Evolutionary conservation across 345 rosid species (phyloP).

Genomic region (Odontarrhena argentea): DNA sequence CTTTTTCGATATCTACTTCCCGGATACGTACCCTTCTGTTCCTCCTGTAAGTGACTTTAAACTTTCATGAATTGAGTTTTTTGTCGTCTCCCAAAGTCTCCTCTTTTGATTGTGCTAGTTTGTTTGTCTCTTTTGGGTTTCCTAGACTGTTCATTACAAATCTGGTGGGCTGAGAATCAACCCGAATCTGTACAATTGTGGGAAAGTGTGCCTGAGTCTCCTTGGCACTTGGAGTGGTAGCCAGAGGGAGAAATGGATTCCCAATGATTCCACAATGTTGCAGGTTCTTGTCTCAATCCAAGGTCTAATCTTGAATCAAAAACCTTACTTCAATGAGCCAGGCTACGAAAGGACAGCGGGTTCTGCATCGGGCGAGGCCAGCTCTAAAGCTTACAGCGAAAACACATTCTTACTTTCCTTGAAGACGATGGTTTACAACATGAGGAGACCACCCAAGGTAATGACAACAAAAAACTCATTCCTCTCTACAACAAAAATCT

Average conservation of each 20-base stretch:
- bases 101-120: slow-evolving; percentile 19
- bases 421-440: slow-evolving; percentile 67
- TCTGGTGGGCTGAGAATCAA: slow-evolving; percentile 85
- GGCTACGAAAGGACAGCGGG: slow-evolving; percentile 56
- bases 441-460: slow-evolving; percentile 92
- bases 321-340: slow-evolving; percentile 93
- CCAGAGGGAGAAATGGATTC: slow-evolving; percentile 82
- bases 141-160: slow-evolving; percentile 71
- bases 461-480: background rate
- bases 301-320: slow-evolving; percentile 79
- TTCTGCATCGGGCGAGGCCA: slow-evolving; percentile 46
- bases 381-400: slow-evolving; percentile 66
- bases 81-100: background rate
- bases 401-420: slow-evolving; percentile 59
- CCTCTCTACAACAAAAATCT: background rate
- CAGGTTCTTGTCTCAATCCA: slow-evolving; percentile 97
- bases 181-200: slow-evolving; percentile 72
- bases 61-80: slow-evolving; percentile 13
- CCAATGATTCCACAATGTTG: slow-evolving; percentile 70
- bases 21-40: slow-evolving; percentile 61
- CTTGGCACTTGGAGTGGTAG: slow-evolving; percentile 87
- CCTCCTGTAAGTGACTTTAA: slow-evolving; percentile 65
- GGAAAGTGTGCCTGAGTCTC: slow-evolving; percentile 93
- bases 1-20: slow-evolving; percentile 89
- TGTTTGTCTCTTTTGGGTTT: slow-evolving; percentile 22